Percentiles rank a stretch among this genome's conserved stretches.
Evolutionary conservation across 2,329 filamentous ascomycete species (phyloP).

Genomic region (Xylariales sp.): DNA sequence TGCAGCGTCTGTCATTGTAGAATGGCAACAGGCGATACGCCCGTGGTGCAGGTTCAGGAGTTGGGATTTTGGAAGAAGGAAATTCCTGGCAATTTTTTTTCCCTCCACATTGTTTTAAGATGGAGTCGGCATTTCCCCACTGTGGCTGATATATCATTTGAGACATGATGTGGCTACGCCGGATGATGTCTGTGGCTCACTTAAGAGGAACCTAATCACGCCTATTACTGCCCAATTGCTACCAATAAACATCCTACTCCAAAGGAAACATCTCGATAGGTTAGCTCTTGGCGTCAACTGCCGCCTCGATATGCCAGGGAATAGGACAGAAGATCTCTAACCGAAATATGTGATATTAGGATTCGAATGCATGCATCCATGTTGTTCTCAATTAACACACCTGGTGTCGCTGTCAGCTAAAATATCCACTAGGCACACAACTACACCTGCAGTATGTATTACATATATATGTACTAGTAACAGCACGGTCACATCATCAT

Average conservation of each 20-base stretch:
- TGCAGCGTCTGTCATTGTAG: constrained; percentile 46
- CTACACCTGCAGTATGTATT: not conserved
- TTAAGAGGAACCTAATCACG: too few species aligned
- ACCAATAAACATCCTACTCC: not conserved
- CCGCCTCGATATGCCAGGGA: not conserved
- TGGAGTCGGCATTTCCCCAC: constrained; percentile 18
- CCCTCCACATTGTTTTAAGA: constrained; percentile 1
- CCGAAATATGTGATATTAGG: constrained; percentile 17
- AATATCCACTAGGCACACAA: not conserved
- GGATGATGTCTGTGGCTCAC: not conserved
- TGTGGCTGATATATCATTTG: constrained; percentile 14
- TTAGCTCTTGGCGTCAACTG: not conserved
- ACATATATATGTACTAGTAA: not conserved
- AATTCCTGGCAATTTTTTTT: constrained; percentile 28
- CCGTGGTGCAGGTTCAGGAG: constrained; percentile 1
- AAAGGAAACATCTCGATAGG: too few species aligned
- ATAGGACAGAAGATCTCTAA: constrained; percentile 1
- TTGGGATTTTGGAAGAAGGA: not conserved
- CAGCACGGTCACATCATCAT: constrained; percentile 22
- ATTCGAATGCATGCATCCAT: constrained; percentile 19
- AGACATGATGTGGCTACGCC: too few species aligned
- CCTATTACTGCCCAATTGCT: constrained; percentile 29
- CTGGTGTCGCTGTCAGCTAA: not conserved
- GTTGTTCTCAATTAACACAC: not conserved
- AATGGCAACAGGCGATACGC: constrained; percentile 29